phyloP scores from a whole-genome alignment of 257 asterid species.

The Hygrophila difformis region DNA sequence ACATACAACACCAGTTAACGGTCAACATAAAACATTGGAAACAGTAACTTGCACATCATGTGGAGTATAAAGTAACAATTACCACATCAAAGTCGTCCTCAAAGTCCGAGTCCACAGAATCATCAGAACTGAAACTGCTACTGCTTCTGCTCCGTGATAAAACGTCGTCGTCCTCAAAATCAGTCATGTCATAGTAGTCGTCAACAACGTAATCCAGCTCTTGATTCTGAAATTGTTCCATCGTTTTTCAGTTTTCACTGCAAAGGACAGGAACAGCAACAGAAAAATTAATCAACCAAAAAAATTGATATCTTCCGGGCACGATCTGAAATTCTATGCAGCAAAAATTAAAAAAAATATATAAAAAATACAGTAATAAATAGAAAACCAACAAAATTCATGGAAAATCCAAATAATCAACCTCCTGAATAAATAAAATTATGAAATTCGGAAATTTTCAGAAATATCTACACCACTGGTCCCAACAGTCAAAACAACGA shows the following conservation, averaged over 20 bases:
- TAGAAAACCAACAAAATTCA: no score
- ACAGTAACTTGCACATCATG: neutral
- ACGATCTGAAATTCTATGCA: no score
- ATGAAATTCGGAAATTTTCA: no score
- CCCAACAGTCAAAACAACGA: no score
- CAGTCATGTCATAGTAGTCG: constrained; percentile 33
- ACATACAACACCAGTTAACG: neutral
- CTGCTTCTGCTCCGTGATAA: constrained; percentile 17
- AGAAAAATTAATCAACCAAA: no score
- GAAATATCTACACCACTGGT: no score
- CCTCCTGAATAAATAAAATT: no score
- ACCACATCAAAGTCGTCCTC: constrained; percentile 57
- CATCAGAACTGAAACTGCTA: constrained; percentile 21
- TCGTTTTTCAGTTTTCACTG: constrained; percentile 14
- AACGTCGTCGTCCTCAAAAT: constrained; percentile 34
- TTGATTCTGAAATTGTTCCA: constrained; percentile 51
- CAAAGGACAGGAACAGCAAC: no score
- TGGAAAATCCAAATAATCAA: no score
- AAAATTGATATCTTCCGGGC: no score
- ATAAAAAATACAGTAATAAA: no score
- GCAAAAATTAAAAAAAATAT: no score
- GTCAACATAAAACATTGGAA: neutral
- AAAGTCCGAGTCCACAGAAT: constrained; percentile 44
- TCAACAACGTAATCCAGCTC: constrained; percentile 40
- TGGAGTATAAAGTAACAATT: constrained; percentile 1